Evolutionary conservation across 306 rosid species (phyloP).

Genomic region (Vigna unguiculata): DNA sequence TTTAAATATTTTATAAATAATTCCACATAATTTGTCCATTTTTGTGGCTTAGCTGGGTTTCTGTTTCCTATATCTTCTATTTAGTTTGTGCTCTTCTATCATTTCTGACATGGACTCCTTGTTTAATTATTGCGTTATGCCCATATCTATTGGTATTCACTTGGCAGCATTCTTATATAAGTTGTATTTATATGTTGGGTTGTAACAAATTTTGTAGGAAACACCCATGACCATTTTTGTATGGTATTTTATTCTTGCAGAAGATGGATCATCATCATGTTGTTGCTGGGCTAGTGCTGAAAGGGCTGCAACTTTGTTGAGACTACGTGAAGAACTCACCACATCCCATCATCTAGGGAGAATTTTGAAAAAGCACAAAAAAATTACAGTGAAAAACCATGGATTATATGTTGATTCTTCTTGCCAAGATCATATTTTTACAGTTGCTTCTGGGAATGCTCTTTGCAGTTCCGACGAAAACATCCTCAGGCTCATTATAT

Average conservation of each 20-base stretch:
- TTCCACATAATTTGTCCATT: background rate
- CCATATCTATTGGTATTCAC: conserved; percentile 24
- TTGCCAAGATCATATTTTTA: conserved; percentile 64
- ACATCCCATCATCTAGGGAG: conserved; percentile 56
- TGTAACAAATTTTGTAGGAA: background rate
- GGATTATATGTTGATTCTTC: conserved; percentile 66
- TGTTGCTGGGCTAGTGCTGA: conserved; percentile 89
- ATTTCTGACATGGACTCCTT: conserved; percentile 2
- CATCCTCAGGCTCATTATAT: conserved; percentile 62
- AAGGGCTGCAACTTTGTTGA: conserved; percentile 77
- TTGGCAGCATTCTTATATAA: conserved; percentile 1
- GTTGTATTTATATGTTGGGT: background rate
- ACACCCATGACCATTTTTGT: background rate
- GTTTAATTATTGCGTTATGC: background rate
- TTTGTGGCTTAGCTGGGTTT: conserved; percentile 25
- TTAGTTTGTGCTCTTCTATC: conserved; percentile 15
- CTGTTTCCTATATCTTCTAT: conserved; percentile 25
- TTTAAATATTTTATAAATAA: background rate
- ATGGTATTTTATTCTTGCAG: conserved; percentile 49
- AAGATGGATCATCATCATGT: conserved; percentile 87
- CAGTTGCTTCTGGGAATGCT: conserved; percentile 57
- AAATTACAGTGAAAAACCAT: conserved; percentile 67
- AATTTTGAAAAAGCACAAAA: conserved; percentile 61
- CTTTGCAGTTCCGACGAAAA: conserved; percentile 71
- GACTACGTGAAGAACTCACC: conserved; percentile 65